These are phyloP conservation scores for Scutellaria minor DNA, from an alignment of 257 asterid species.

Conservation along the genomic window DNA sequence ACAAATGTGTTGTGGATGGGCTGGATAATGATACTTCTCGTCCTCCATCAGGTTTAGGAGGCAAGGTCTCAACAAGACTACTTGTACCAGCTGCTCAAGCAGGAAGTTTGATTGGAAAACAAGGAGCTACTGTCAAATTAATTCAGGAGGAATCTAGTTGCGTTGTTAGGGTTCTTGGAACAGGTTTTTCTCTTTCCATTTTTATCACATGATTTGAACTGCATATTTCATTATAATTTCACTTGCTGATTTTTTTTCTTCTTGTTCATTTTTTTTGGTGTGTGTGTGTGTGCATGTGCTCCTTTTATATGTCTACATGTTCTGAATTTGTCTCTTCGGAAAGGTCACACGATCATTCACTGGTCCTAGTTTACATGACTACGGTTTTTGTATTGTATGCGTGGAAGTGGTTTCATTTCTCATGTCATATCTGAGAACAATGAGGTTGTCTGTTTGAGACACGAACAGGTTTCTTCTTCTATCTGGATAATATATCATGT, in stretches of 20 bases:
- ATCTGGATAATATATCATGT: not conserved
- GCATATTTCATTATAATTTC: constrained; percentile 6
- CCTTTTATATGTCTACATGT: not conserved
- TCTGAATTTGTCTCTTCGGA: not conserved
- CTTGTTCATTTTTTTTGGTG: not conserved
- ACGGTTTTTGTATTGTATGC: constrained; percentile 10
- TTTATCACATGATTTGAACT: constrained; percentile 25
- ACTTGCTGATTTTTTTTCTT: not conserved
- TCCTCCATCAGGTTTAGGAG: constrained; percentile 50
- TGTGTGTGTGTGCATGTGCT: not conserved
- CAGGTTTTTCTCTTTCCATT: constrained; percentile 56
- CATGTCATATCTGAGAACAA: not conserved
- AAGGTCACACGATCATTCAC: not conserved
- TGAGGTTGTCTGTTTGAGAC: not conserved
- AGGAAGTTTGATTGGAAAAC: constrained; percentile 36
- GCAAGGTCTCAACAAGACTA: constrained; percentile 32
- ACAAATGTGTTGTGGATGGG: constrained; percentile 77
- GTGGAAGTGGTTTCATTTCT: constrained; percentile 19
- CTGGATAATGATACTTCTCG: constrained; percentile 68
- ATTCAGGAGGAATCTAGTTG: constrained; percentile 85
- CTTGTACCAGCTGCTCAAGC: constrained; percentile 39
- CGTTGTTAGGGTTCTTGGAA: constrained; percentile 78
- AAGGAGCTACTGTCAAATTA: constrained; percentile 42
- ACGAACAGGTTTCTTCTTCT: constrained; percentile 4
- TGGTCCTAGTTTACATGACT: constrained; percentile 1